Evolutionary conservation across 768 basidiomycete species (phyloP), one percentile per base, ranked within the genome.

Genomic region (Piloderma croceum): DNA sequence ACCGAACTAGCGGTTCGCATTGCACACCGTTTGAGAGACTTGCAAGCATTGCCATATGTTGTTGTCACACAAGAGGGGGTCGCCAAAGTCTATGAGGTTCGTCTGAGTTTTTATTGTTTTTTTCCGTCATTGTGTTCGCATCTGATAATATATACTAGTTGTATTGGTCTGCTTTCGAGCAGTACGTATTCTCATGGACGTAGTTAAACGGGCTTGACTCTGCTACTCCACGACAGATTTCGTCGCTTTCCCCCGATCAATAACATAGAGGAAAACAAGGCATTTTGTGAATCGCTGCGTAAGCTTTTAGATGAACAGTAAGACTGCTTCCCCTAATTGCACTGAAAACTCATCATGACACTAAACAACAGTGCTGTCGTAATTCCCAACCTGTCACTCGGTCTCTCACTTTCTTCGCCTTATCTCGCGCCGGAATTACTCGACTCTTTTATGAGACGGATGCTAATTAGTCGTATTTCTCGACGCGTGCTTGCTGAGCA

Each of bases 401-500:
- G 90, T 5, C 67, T 92, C 23, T 89, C 90, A 18, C 70, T 91
- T n/a, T 79, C 88, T 0, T 90, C 90, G 12, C 82, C 79, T 1
- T 77, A 82, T 56, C 73, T 93, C 6, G 68, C 77, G 0, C 82
- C 90, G 0, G 88, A 90, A 43, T 71, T 76, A 29, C 70, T 93
- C 10, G 90, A 92, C 58, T 73, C 85, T 3, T 90, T 91, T 59
- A 89, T 91, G 83, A 76, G 81, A 18, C 79, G 90, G 18, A 94
- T 94, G 90, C 73, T 94, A 7, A 76, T 90, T 36, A 92, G 90
- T 2, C 76, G 90, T 39, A 91, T 92, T 58, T 91, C 90, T 10
- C 75, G 90, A 17, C 79, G 90, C 23, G 91, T 94, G 23, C 73
- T 94, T 18, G 86, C 80, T 4, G 88, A 92, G 56, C 90, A 94